Evolutionary conservation across 2,329 filamentous ascomycete species (phyloP), one percentile per base, ranked within the genome.

Genomic region (Cytospora piceicola): DNA sequence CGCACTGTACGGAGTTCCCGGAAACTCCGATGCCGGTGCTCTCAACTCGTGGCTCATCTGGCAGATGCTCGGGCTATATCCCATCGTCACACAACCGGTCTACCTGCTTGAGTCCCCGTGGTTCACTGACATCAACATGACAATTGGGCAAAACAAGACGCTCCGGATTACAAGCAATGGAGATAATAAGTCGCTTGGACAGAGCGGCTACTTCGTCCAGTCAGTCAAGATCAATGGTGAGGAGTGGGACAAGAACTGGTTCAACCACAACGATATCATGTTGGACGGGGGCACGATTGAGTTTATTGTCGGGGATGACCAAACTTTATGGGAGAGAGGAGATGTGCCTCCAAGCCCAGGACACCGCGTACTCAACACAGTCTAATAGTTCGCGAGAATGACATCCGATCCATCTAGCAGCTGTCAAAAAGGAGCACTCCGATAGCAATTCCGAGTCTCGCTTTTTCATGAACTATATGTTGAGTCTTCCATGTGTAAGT

Each of bases 71-170:
- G 90, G 89, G 0, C 76, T 91, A 3, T 92, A 88, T 74, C 89
- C 89, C 0, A 86, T 90, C 46, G 81, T 87, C 0, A 89, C 88
- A 0, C 89, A 91, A 71, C 79, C 90, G 67, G 88, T 91, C 0
- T 91, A 91, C 69, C 82, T 92, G 17, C 88, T 91, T 67, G 90
- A 79, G 0, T 85, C 89, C 0, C 89, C 90, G 0, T 92, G 86
- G 72, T 92, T 92, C 70, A 79, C 83, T 66, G 79, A 82, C 53
- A 80, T 91, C 1, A 85, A 82, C 55, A 79, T 91, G 55, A 85
- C 77, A 17, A 75, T 88, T 4, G 81, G 80, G 4, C 78, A 78
- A 1, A 82, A 81, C 59, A 70, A 73, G 3, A 78, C 76, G 1
- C 69, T 87, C 42, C 76, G 78, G 1, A 84, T 88, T 42, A 79